Percentiles rank a stretch among this genome's conserved stretches.
Conservation (phyloP, 2,329 filamentous ascomycete genomes). For the Verticillium isaacii region DNA sequence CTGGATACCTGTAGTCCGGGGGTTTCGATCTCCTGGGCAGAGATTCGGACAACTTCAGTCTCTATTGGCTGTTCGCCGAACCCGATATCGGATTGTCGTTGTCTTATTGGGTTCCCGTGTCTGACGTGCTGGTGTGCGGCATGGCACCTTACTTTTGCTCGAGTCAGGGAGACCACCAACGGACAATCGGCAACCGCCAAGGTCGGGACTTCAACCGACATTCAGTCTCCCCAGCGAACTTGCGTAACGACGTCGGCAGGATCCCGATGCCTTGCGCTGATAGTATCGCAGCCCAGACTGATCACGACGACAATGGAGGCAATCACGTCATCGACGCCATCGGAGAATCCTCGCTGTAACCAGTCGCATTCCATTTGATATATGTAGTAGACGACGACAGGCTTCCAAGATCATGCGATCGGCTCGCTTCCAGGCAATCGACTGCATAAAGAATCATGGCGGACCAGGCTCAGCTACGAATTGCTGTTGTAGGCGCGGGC, state of each 20-base stretch:
- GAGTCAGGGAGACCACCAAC: not conserved
- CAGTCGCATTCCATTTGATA: not conserved
- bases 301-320: not conserved
- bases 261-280: not conserved
- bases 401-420: not conserved
- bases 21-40: not conserved
- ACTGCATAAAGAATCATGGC: not conserved
- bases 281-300: not conserved
- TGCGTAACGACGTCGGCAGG: not conserved
- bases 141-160: not conserved
- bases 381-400: not conserved
- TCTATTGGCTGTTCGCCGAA: not conserved
- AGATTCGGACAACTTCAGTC: not conserved
- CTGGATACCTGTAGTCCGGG: not conserved
- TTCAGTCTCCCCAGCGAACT: not conserved
- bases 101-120: not conserved
- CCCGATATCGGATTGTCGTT: not conserved
- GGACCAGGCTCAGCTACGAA: slow-evolving; percentile 22
- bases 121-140: not conserved
- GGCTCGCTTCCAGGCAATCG: not conserved
- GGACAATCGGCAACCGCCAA: not conserved
- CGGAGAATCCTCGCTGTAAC: not conserved
- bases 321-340: not conserved
- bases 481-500: slow-evolving; percentile 45
- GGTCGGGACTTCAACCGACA: not conserved